These are phyloP conservation scores for Trametes cubensis DNA, from an alignment of 768 basidiomycete species.

Conservation along the genomic window DNA sequence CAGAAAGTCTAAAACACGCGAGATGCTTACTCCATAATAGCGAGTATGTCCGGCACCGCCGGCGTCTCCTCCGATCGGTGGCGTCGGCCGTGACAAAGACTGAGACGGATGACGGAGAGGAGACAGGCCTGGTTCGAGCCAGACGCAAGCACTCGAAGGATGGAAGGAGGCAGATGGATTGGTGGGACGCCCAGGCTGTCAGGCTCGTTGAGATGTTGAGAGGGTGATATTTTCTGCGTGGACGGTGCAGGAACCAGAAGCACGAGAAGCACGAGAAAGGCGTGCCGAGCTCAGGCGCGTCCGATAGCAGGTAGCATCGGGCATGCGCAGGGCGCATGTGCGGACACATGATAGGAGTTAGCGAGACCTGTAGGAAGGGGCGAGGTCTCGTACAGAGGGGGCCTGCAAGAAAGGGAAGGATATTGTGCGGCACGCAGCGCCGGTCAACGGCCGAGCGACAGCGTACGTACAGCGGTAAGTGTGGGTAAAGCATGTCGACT, in stretches of 20 bases:
- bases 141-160: background rate
- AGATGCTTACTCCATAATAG: too few relatives aligned
- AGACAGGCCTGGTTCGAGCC: background rate
- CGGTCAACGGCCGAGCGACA: too few relatives aligned
- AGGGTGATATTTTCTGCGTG: background rate
- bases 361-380: background rate
- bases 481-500: too few relatives aligned
- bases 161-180: background rate
- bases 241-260: background rate
- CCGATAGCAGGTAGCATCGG: background rate
- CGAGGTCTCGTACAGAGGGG: too few relatives aligned
- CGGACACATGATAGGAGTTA: slow-evolving; percentile 10
- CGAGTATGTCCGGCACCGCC: too few relatives aligned
- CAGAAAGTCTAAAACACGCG: slow-evolving; percentile 5
- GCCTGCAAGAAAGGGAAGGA: too few relatives aligned
- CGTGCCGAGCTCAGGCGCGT: slow-evolving; percentile 8
- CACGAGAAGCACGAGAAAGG: slow-evolving; percentile 4
- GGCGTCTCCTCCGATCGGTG: background rate
- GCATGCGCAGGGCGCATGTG: slow-evolving; percentile 13
- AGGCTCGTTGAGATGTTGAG: background rate
- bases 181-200: background rate
- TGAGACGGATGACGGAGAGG: slow-evolving; percentile 1
- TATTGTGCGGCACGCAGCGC: too few relatives aligned
- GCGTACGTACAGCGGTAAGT: too few relatives aligned
- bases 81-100: slow-evolving; percentile 1